A percentile compares a stretch with the other conserved stretches of the same genome.
phyloP scores from a whole-genome alignment of 805 yeast genomes.

The Henningerozyma blattae region DNA sequence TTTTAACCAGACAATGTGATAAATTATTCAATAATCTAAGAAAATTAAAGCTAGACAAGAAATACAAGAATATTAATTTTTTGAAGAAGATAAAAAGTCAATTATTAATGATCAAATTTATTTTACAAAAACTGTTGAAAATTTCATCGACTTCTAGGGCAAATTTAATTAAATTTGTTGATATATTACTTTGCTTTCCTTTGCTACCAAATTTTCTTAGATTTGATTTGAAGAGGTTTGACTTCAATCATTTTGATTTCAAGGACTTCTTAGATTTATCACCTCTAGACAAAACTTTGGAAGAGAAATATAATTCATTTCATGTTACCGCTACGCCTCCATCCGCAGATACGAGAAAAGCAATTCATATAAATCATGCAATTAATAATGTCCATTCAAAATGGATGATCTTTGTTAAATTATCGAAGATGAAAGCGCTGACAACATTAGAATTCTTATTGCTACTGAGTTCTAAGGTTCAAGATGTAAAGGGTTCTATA shows the following conservation, averaged over 20 bases:
- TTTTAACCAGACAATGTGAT: neutral
- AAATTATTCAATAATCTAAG: neutral
- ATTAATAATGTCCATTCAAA: neutral
- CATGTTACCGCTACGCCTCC: neutral
- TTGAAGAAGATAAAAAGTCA: neutral
- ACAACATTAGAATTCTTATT: neutral
- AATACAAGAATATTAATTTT: neutral
- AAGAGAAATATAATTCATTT: too few relatives aligned
- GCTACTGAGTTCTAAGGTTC: neutral
- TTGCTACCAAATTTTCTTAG: neutral
- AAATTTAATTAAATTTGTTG: too few relatives aligned
- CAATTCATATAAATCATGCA: too few relatives aligned
- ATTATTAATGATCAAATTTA: neutral
- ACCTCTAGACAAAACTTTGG: neutral
- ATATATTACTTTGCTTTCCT: neutral
- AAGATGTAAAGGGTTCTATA: neutral
- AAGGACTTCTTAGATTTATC: neutral
- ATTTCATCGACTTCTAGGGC: neutral
- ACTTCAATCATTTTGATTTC: neutral
- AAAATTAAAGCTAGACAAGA: neutral
- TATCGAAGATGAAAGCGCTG: neutral
- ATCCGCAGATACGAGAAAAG: too few relatives aligned
- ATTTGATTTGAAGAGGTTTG: neutral
- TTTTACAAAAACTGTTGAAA: neutral
- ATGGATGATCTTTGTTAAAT: neutral